Base-by-base conservation (phyloP, 306 rosid species). In the Lotus japonicus region DNA sequence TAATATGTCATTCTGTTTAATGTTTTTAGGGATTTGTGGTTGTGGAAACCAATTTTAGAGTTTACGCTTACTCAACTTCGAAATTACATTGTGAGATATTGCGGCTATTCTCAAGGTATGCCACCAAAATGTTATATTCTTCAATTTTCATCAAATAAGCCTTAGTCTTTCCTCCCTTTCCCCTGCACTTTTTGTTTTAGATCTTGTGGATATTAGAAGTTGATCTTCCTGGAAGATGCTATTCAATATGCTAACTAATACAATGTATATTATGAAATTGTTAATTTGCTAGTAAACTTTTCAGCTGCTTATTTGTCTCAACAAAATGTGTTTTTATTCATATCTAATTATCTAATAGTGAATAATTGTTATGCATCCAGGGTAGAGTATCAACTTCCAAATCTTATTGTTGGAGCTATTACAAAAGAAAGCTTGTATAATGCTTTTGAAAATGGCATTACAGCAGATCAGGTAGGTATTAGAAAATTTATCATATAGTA, bases 351-450 rank as follows among this genome's bases (percentile, higher is more conserved):
- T 74, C 68, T 78, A 39, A 46, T 54, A 59, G 49, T 42, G 38
- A 58, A 53, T 68, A 49, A n/a, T 11, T 64, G 18, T 70, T 42
- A 72, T 73, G 52, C 68, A 64, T 79, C 73, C 92, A 90, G 99
- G 86, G 72, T 94, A 31, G 99, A 94, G 77, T 94, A 94, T 85
- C 95, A 86, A 64, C 97, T 94, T 82, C 99, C 99, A 70, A 94
- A 94, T 76, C 97, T 94, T 73, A 94, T 90, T 42, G 99, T 94
- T 74, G 96, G 84, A 68, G 97, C 97, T 66, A 94, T 94, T 60
- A 90, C 97, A 66, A 88, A 94, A 80, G 99, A 94, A 84, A 94
- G 97, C 86, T 75, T 88, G 84, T 90, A 90, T 78, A 80, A 78
- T 52, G 99, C 99, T 82, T 94, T 90, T 76, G 90, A 94, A 53